Percentiles rank a stretch among this genome's conserved stretches.
phyloP scores from a whole-genome alignment of 202 grass and related monocot genomes.

The Elaeis oleifera region DNA sequence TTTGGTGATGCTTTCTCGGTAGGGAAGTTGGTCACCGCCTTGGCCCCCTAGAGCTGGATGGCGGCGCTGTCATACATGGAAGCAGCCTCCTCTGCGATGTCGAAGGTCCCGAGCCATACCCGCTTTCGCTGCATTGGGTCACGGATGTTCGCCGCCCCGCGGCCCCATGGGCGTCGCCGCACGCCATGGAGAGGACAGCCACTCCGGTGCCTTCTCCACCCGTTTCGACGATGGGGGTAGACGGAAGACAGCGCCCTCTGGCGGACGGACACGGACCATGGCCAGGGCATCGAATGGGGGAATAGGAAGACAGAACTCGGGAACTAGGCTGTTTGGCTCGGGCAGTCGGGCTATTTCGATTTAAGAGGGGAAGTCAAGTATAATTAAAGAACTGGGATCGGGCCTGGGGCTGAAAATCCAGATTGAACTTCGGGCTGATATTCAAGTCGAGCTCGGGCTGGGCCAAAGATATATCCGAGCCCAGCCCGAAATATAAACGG shows the following conservation, averaged over 20 bases:
- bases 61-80: conserved; percentile 42
- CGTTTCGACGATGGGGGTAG: neutral
- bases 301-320: no score
- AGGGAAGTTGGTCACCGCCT: conserved; percentile 43
- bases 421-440: no score
- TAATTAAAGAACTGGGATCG: no score
- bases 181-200: conserved; percentile 26
- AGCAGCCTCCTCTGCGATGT: conserved; percentile 45
- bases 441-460: no score
- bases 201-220: neutral
- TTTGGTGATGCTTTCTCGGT: neutral
- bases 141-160: conserved; percentile 40
- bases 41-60: conserved; percentile 26
- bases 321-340: no score
- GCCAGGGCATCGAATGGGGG: no score
- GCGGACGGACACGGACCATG: no score
- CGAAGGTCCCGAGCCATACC: conserved; percentile 43
- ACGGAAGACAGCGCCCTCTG: neutral
- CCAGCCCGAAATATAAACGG: no score
- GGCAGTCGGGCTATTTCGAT: no score
- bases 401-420: no score
- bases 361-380: no score
- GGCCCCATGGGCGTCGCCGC: conserved; percentile 32
- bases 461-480: no score
- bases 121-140: conserved; percentile 29